Percentiles rank a stretch among this genome's conserved stretches.
These are phyloP conservation scores for Galerina sulciceps DNA, from an alignment of 768 basidiomycete genomes.

Conservation along the genomic window DNA sequence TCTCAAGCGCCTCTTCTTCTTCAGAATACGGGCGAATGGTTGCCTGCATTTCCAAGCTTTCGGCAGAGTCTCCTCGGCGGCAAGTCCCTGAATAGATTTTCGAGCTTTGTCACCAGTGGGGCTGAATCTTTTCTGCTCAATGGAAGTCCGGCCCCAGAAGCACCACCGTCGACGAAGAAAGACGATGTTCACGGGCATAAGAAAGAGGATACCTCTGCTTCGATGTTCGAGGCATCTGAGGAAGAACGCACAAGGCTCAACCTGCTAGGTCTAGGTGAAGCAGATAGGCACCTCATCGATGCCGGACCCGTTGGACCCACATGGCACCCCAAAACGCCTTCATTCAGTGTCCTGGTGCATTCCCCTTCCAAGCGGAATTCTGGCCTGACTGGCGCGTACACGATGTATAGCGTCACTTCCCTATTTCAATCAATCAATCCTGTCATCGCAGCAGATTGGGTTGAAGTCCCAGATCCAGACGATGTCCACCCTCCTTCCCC, in stretches of 20 bases:
- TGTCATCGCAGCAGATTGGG: constrained; percentile 24
- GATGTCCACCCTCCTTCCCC: constrained; percentile 27
- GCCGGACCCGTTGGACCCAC: constrained; percentile 67
- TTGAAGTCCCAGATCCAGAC: constrained; percentile 27
- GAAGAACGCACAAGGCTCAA: constrained; percentile 44
- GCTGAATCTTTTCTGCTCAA: constrained; percentile 85
- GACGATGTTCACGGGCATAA: constrained; percentile 21
- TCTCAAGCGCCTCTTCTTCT: constrained; percentile 52
- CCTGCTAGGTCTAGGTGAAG: constrained; percentile 52
- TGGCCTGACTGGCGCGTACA: constrained; percentile 70
- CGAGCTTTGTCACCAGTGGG: constrained; percentile 83
- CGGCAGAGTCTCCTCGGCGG: constrained; percentile 74
- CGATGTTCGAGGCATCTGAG: constrained; percentile 38
- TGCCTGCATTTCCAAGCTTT: constrained; percentile 63
- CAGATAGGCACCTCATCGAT: constrained; percentile 74
- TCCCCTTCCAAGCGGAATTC: constrained; percentile 80
- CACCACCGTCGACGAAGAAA: background rate
- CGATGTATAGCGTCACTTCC: constrained; percentile 77
- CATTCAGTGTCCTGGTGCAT: constrained; percentile 77
- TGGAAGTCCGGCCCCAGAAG: constrained; percentile 44
- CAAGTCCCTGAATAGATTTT: constrained; percentile 83
- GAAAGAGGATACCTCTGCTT: constrained; percentile 35
- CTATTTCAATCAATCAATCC: constrained; percentile 46
- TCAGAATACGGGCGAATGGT: constrained; percentile 76
- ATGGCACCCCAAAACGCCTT: constrained; percentile 76